Percentiles rank a stretch among this genome's conserved stretches.
Conservation (phyloP, 2,329 filamentous ascomycete species). For the Didymella sp. region DNA sequence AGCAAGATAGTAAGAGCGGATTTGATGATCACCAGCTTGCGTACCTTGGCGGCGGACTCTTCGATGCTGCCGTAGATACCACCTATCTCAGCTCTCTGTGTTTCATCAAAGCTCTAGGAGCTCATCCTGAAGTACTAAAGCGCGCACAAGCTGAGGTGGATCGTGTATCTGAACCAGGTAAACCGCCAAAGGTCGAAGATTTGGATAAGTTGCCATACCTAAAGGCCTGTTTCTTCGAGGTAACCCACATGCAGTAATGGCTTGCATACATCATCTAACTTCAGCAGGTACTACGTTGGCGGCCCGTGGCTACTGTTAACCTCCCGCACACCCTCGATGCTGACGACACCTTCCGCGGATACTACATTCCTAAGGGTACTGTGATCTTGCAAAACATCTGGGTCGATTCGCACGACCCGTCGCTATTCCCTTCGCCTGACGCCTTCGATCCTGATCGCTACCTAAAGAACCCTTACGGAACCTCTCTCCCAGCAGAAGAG, state of each 20-base stretch:
- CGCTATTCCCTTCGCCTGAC: neutral
- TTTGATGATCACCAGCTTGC: neutral
- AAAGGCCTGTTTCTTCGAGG: neutral
- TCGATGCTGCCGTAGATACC: neutral
- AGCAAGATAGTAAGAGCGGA: neutral
- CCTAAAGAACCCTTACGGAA: neutral
- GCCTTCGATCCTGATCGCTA: neutral
- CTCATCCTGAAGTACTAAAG: neutral
- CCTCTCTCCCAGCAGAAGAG: too few species aligned
- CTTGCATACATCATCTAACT: neutral
- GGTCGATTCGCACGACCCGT: neutral
- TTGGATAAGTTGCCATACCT: neutral
- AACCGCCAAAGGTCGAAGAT: neutral
- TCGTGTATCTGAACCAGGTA: neutral
- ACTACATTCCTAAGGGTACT: neutral
- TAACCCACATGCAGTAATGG: neutral
- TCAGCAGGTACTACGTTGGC: neutral
- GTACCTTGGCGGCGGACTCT: neutral
- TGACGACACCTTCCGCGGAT: neutral
- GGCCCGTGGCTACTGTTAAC: neutral
- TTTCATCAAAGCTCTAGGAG: neutral
- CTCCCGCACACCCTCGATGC: neutral
- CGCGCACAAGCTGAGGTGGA: neutral
- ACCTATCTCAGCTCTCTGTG: neutral
- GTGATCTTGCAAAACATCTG: neutral